Conservation (phyloP, 768 basidiomycete species). For the Kwoniella sp. region DNA sequence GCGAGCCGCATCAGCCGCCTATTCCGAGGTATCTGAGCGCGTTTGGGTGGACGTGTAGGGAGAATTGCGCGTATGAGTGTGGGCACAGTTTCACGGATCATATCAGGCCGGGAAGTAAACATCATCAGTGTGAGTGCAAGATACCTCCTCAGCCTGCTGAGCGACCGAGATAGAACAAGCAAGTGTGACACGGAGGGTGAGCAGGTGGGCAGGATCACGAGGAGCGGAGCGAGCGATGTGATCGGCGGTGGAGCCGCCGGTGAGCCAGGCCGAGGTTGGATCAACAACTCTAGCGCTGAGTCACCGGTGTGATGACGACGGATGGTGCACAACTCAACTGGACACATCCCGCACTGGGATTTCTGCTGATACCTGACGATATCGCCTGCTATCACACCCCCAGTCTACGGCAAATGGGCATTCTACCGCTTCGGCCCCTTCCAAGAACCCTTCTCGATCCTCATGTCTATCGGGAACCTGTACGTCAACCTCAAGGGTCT, state of each 20-base stretch:
- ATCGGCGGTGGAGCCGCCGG: too few species aligned
- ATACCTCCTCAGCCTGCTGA: background rate
- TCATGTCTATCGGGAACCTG: slow-evolving; percentile 85
- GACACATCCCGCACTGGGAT: background rate
- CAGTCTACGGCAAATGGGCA: slow-evolving; percentile 90
- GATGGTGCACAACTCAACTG: too few species aligned
- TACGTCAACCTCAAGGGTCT: slow-evolving; percentile 71
- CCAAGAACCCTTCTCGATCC: slow-evolving; percentile 91
- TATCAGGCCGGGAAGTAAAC: slow-evolving; percentile 51
- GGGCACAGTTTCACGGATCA: slow-evolving; percentile 75
- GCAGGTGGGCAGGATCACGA: background rate
- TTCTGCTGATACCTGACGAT: background rate
- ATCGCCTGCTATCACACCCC: background rate
- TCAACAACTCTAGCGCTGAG: too few species aligned
- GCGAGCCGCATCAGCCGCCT: slow-evolving; percentile 56
- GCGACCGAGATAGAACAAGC: background rate
- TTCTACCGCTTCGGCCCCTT: slow-evolving; percentile 85
- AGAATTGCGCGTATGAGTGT: slow-evolving; percentile 87
- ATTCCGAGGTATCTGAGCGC: slow-evolving; percentile 66
- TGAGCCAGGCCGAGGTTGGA: too few species aligned
- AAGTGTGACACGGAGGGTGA: background rate
- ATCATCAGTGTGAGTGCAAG: slow-evolving; percentile 48
- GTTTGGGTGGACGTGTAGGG: slow-evolving; percentile 82
- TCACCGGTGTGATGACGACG: too few species aligned
- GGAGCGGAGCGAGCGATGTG: too few species aligned